A percentile compares a stretch with the other conserved stretches of the same genome.
phyloP scores from a whole-genome alignment of 768 basidiomycete genomes.

The Tremella fuciformis region DNA sequence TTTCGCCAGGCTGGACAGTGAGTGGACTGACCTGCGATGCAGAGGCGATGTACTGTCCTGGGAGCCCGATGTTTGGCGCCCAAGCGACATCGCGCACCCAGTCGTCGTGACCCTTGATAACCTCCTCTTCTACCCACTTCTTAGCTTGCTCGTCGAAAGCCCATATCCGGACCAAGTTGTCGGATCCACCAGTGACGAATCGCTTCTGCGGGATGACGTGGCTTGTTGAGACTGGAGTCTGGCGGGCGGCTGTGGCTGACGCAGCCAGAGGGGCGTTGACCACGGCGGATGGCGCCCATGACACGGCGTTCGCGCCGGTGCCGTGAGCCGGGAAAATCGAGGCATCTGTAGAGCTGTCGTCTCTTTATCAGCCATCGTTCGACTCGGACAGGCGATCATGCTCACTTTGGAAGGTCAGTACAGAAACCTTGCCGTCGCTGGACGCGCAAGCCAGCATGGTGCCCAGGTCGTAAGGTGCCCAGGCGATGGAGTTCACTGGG shows the following conservation, averaged over 20 bases:
- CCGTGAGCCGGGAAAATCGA: slow-evolving; percentile 94
- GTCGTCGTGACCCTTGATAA: slow-evolving; percentile 85
- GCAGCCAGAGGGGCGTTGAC: slow-evolving; percentile 60
- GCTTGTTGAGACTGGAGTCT: slow-evolving; percentile 30
- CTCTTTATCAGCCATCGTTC: slow-evolving; percentile 57
- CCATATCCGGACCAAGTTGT: slow-evolving; percentile 94
- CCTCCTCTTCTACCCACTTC: slow-evolving; percentile 87
- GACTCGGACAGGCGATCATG: too few relatives aligned
- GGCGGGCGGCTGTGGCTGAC: slow-evolving; percentile 54
- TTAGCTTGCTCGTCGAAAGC: slow-evolving; percentile 80
- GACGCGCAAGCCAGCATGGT: slow-evolving; percentile 95
- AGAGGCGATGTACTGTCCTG: slow-evolving; percentile 90
- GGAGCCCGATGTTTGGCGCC: slow-evolving; percentile 95
- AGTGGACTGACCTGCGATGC: slow-evolving; percentile 70
- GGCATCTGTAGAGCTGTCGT: slow-evolving; percentile 93
- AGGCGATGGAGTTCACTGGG: slow-evolving; percentile 91
- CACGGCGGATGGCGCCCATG: slow-evolving; percentile 85
- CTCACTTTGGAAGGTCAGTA: slow-evolving; percentile 92
- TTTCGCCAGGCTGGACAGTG: slow-evolving; percentile 53
- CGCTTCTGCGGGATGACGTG: slow-evolving; percentile 68
- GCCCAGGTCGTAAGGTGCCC: slow-evolving; percentile 98
- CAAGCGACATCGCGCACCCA: slow-evolving; percentile 99
- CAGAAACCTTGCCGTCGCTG: slow-evolving; percentile 94
- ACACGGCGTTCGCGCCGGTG: slow-evolving; percentile 93
- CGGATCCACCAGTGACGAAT: slow-evolving; percentile 93